These are phyloP conservation scores for Tetrapisispora taiwanensis DNA, from an alignment of 805 yeast species.

Conservation along the genomic window DNA sequence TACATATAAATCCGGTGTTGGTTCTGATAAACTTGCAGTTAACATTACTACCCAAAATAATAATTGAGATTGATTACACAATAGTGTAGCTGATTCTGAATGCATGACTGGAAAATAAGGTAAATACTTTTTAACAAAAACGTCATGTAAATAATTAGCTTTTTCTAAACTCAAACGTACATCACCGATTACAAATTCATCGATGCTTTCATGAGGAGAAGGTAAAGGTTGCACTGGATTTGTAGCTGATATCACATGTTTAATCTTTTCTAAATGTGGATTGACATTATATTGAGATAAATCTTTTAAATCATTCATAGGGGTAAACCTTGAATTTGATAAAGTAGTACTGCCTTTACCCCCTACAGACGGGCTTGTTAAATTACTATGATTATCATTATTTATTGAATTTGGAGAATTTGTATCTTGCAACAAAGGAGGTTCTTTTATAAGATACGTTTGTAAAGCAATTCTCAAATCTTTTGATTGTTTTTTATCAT, in stretches of 20 bases:
- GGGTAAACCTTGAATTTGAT: background rate
- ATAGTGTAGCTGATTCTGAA: constrained; percentile 59
- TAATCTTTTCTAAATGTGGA: background rate
- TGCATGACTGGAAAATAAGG: constrained; percentile 75
- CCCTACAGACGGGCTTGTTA: background rate
- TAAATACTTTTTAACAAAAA: constrained; percentile 55
- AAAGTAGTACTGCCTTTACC: background rate
- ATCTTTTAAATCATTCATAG: background rate
- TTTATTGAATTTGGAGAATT: constrained; percentile 6
- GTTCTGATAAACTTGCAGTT: constrained; percentile 78
- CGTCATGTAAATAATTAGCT: constrained; percentile 62
- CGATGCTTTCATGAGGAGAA: constrained; percentile 29
- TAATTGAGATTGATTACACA: constrained; percentile 73
- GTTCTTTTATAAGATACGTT: constrained; percentile 38
- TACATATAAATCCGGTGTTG: constrained; percentile 74
- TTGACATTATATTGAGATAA: background rate
- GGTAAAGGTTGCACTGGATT: constrained; percentile 23
- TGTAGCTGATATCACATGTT: constrained; percentile 21
- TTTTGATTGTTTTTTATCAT: background rate
- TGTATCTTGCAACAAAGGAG: constrained; percentile 29
- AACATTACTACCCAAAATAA: constrained; percentile 86
- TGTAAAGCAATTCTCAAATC: constrained; percentile 28
- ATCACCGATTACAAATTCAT: constrained; percentile 68
- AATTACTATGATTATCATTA: background rate
- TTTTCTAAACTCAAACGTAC: constrained; percentile 55